Percentiles rank a stretch among this genome's conserved stretches.
phyloP scores from a whole-genome alignment of 2,329 filamentous ascomycete genomes.

The Chrysoporthe cubensis region DNA sequence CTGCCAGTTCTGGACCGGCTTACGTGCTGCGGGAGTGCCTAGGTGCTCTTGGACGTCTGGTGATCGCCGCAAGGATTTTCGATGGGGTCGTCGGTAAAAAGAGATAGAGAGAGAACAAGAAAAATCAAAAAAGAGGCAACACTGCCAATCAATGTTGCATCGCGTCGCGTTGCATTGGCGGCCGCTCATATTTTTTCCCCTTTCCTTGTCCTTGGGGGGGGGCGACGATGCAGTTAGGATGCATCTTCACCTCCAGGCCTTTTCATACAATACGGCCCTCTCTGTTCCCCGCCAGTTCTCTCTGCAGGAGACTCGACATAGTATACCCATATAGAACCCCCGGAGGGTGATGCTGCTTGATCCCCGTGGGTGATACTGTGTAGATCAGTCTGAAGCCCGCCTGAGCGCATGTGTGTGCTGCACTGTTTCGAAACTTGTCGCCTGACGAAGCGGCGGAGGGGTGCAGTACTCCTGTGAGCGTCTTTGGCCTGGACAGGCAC shows the following conservation, averaged over 20 bases:
- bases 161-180: background rate
- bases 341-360: background rate
- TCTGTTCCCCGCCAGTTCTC: background rate
- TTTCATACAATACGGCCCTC: background rate
- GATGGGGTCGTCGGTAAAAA: background rate
- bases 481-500: background rate
- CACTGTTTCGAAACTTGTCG: no score
- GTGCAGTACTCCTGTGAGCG: no score
- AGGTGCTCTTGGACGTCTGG: background rate
- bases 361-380: background rate
- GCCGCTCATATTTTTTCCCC: background rate
- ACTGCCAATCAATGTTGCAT: background rate
- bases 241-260: background rate
- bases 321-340: no score
- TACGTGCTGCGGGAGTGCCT: background rate
- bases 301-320: background rate
- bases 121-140: background rate
- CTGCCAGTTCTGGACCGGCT: background rate
- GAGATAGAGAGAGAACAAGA: background rate
- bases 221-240: background rate
- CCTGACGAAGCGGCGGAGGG: no score
- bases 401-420: no score
- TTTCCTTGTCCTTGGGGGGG: background rate
- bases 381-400: no score
- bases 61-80: constrained; percentile 13